These are phyloP conservation scores for Rhizopus stolonifer DNA, from an alignment of 371 early-diverging fungal genomes.

Conservation along the genomic window DNA sequence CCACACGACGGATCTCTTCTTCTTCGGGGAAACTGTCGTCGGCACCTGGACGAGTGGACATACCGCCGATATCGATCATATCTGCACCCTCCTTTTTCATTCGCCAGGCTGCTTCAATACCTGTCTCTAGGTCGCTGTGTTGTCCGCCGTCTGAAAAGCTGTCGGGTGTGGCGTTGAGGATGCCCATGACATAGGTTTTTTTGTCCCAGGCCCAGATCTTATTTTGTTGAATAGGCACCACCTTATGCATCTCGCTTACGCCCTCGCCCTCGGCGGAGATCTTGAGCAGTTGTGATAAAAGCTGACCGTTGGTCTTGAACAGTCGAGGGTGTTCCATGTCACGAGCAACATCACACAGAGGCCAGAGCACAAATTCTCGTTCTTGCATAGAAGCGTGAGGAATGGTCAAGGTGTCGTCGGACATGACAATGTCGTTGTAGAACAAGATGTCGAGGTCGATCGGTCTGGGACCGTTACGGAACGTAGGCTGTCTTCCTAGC, in stretches of 20 bases:
- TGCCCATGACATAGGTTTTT: slow-evolving; percentile 91
- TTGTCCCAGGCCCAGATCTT: slow-evolving; percentile 61
- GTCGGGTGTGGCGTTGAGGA: slow-evolving; percentile 96
- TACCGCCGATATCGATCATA: slow-evolving; percentile 96
- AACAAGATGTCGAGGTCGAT: slow-evolving; percentile 95
- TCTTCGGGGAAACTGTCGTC: slow-evolving; percentile 76
- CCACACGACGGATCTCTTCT: slow-evolving; percentile 80
- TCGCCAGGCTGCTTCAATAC: slow-evolving; percentile 66
- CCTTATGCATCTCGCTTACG: slow-evolving; percentile 62
- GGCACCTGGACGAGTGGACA: slow-evolving; percentile 91
- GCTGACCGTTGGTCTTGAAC: slow-evolving; percentile 76
- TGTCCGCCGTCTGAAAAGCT: slow-evolving; percentile 95
- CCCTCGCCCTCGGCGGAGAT: slow-evolving; percentile 46
- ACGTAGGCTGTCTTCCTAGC: slow-evolving; percentile 71
- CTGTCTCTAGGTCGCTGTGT: slow-evolving; percentile 60
- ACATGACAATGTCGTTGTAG: slow-evolving; percentile 78
- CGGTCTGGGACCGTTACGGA: slow-evolving; percentile 89
- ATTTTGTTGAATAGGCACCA: slow-evolving; percentile 59
- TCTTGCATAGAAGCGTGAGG: slow-evolving; percentile 91
- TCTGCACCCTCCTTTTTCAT: slow-evolving; percentile 85
- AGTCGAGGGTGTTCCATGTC: slow-evolving; percentile 88
- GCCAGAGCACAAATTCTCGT: slow-evolving; percentile 93
- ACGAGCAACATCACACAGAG: slow-evolving; percentile 91
- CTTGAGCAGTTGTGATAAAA: slow-evolving; percentile 75
- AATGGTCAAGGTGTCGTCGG: slow-evolving; percentile 72